phyloP scores from a whole-genome alignment of 2,329 filamentous ascomycete genomes.

The Chaetomium sp. region DNA sequence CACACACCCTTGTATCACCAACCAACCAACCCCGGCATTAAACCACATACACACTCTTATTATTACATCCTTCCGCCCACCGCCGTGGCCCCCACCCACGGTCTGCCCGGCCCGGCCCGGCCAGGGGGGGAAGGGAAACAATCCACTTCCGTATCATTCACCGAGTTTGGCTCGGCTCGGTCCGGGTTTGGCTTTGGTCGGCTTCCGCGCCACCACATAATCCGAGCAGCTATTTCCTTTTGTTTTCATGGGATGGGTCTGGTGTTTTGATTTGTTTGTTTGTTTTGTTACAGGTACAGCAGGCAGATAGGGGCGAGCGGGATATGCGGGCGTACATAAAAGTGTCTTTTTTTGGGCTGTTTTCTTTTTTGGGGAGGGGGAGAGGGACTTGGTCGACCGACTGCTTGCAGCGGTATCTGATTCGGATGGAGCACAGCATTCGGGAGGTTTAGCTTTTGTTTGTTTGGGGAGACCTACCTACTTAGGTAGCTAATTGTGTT shows the following conservation, averaged over 20 bases:
- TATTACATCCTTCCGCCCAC: background rate
- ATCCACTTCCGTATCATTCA: background rate
- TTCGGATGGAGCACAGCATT: background rate
- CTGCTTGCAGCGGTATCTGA: background rate
- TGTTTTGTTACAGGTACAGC: background rate
- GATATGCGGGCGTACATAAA: constrained; percentile 11
- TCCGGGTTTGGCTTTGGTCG: background rate
- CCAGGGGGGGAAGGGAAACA: background rate
- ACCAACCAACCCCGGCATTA: background rate
- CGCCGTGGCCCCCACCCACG: no score
- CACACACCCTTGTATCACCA: background rate
- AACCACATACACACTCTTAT: background rate
- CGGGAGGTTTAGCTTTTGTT: background rate
- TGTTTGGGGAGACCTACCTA: background rate
- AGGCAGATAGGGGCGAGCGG: background rate
- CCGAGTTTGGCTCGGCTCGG: background rate
- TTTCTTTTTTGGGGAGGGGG: background rate
- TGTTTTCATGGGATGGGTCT: background rate
- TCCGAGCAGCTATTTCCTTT: background rate
- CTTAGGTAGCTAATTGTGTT: background rate
- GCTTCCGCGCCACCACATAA: background rate
- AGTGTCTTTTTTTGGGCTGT: background rate
- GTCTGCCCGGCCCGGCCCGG: background rate
- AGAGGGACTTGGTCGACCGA: background rate
- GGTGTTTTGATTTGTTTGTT: background rate